Percentiles rank a stretch among this genome's conserved stretches.
Conservation (phyloP, 2,329 filamentous ascomycete species). For the Aspergillus transmontanensis region DNA sequence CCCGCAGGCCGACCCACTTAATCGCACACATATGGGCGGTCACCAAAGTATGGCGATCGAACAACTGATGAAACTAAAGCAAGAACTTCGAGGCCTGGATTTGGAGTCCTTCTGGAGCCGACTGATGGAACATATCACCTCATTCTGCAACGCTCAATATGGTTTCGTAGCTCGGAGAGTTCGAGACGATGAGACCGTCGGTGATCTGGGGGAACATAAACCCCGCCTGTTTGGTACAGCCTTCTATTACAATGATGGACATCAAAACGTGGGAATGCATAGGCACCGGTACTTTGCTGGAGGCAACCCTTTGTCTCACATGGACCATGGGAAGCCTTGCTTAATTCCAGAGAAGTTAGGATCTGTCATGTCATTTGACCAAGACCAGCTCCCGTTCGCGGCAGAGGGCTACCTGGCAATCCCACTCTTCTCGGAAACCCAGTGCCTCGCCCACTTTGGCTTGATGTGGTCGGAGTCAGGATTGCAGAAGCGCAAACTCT, state of each 20-base stretch:
- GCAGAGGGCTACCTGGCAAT: constrained; percentile 69
- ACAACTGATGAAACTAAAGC: constrained; percentile 62
- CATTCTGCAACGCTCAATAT: constrained; percentile 66
- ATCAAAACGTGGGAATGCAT: constrained; percentile 54
- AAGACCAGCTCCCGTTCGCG: constrained; percentile 60
- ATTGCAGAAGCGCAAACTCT: constrained; percentile 56
- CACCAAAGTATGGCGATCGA: constrained; percentile 65
- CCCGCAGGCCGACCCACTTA: constrained; percentile 25
- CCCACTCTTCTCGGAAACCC: constrained; percentile 65
- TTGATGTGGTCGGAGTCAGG: constrained; percentile 70
- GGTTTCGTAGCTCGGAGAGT: constrained; percentile 69
- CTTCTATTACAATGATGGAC: constrained; percentile 67
- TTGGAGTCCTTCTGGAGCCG: constrained; percentile 65
- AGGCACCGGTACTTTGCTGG: constrained; percentile 67
- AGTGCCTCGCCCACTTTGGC: constrained; percentile 71
- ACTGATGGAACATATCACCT: constrained; percentile 65
- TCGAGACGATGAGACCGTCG: constrained; percentile 62
- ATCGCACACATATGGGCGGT: constrained; percentile 40
- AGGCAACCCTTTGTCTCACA: constrained; percentile 66
- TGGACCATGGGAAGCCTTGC: constrained; percentile 73
- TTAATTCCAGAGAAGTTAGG: constrained; percentile 64
- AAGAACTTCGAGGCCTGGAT: constrained; percentile 53
- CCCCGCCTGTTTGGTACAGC: constrained; percentile 66
- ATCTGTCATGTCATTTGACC: constrained; percentile 62
- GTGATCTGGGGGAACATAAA: constrained; percentile 61